Base-by-base conservation (phyloP, 192 early-diverging fungal species). In the Coemansia sp. region DNA sequence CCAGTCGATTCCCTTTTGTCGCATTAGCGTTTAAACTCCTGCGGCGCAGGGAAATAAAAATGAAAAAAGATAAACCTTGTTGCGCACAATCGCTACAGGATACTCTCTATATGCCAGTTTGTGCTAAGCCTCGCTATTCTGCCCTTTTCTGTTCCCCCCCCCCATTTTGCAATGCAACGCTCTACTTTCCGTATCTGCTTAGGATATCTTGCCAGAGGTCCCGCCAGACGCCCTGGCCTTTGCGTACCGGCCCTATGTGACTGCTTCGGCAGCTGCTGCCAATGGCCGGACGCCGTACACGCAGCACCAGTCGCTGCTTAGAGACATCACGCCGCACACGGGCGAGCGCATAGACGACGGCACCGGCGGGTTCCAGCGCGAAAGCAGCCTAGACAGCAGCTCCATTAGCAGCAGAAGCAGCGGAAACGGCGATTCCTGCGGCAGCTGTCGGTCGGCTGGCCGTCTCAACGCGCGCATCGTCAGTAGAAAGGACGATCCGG, bases 211-310 rank as follows among this genome's bases (percentile, higher is more conserved):
- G 20, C 76, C 76, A 14, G 32, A 25, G 10, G 48, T 70, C 6
- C 64, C 67, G 2, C 7, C 55, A 1, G 23, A 24, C 2, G 29
- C 60, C 5, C 55, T 25, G 29, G 76, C 76, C 29, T 79, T 74
- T 62, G 76, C 76, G 4, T 79, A 79, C 64, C 67, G 71, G 16
- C 76, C 71, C 9, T 79, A 79, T 55, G 39, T 24, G 9, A 45
- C 65, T 4, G 35, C 53, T 39, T 50, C 35, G 4, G 25, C 56
- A 19, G 55, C 55, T 20, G 20, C 42, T 22, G 49, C 22, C 62
- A 32, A 45, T 42, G 18, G 50, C 29, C 20, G 22, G 32, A n/a
- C 32, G 18, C 55, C 13, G 13, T 42, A 20, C 54, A 23, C 27
- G 32, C 8, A 14, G 7, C n/a, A 34, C 24, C 52, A 32, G 45